A percentile compares a stretch with the other conserved stretches of the same genome.
Conservation (phyloP, 2,329 filamentous ascomycete species). For the Thelonectria rubi region DNA sequence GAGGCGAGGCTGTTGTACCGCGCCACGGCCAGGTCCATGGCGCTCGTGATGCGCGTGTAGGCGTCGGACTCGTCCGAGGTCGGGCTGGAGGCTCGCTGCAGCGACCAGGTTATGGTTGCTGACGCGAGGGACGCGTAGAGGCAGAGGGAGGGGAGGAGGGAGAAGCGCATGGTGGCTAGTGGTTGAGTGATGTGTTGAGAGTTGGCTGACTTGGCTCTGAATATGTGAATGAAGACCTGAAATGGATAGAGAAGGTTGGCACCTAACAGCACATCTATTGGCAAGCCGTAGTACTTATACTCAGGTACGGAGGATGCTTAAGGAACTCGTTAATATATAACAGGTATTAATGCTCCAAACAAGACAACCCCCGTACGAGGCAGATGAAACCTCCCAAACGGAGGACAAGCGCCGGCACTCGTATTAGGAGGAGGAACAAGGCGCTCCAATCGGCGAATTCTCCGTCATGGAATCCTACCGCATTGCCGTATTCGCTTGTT, state of each 20-base stretch:
- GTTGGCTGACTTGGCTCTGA: too few relatives aligned
- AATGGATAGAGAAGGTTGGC: neutral
- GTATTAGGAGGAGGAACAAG: neutral
- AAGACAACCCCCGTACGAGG: neutral
- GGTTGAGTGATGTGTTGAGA: neutral
- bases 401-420: too few relatives aligned
- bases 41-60: slow-evolving; percentile 53
- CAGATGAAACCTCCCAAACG: neutral
- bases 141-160: slow-evolving; percentile 41
- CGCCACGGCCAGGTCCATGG: slow-evolving; percentile 52
- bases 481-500: neutral
- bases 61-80: slow-evolving; percentile 54
- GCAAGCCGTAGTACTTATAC: neutral
- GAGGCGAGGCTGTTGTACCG: slow-evolving; percentile 50
- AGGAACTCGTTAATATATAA: neutral
- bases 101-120: slow-evolving; percentile 50
- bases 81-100: slow-evolving; percentile 51
- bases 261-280: neutral
- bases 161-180: slow-evolving; percentile 46
- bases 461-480: neutral
- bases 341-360: neutral
- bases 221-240: neutral
- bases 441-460: neutral
- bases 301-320: neutral
- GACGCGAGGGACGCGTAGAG: slow-evolving; percentile 46